phyloP scores from a whole-genome alignment of 768 basidiomycete genomes.

The Lactifluus echinatus region DNA sequence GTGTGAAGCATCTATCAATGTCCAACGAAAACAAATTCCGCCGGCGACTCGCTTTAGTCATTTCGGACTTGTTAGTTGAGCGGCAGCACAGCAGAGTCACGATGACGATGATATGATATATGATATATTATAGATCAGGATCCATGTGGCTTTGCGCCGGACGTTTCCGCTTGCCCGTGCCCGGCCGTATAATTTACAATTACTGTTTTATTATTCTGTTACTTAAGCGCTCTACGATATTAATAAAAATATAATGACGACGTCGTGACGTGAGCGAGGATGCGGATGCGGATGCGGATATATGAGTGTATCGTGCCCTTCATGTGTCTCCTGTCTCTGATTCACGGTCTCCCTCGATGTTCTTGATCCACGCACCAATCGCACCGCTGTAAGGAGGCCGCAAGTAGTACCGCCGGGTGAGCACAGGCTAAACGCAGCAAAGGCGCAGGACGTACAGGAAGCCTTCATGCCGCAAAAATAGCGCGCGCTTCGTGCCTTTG shows the following conservation, averaged over 20 bases:
- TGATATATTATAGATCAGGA: no score
- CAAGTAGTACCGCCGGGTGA: not conserved
- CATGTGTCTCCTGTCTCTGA: constrained; percentile 14
- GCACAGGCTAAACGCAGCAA: constrained; percentile 5
- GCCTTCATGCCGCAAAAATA: constrained; percentile 96
- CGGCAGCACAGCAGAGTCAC: not conserved
- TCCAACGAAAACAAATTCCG: not conserved
- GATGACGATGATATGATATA: not conserved
- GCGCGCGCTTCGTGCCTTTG: constrained; percentile 90
- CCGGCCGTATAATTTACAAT: no score
- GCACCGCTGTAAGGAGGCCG: constrained; percentile 51
- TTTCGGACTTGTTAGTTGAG: no score
- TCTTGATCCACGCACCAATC: constrained; percentile 97
- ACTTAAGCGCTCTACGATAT: not conserved
- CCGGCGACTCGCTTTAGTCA: no score
- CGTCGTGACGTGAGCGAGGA: not conserved
- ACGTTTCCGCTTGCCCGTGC: no score
- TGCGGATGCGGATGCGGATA: no score
- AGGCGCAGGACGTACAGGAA: constrained; percentile 64
- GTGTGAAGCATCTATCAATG: no score
- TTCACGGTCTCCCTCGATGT: constrained; percentile 51
- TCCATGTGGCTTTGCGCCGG: not conserved
- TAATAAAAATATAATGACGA: constrained; percentile 9
- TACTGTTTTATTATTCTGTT: no score
- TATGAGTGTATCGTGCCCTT: not conserved